Conservation (phyloP, 805 yeast genomes). For the Metschnikowia noctiluminum region DNA sequence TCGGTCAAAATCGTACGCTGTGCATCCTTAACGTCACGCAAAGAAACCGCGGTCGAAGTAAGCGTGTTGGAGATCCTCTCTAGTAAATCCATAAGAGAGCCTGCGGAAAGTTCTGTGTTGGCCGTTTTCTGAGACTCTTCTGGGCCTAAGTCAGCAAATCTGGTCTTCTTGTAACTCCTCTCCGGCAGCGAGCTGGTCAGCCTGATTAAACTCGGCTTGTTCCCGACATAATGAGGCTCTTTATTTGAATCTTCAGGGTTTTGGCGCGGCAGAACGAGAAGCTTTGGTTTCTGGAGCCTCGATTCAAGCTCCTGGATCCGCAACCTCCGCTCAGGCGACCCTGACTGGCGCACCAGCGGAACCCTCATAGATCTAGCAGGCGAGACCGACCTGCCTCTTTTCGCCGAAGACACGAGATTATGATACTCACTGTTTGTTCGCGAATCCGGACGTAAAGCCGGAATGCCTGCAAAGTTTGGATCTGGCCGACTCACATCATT, state of each 20-base stretch:
- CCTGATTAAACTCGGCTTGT: not conserved
- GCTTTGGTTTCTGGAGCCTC: not conserved
- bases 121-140: not conserved
- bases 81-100: constrained; percentile 1
- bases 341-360: constrained; percentile 30
- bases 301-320: constrained; percentile 28
- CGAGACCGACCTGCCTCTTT: constrained; percentile 5
- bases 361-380: not conserved
- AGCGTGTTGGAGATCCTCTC: constrained; percentile 8
- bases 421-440: too few relatives aligned
- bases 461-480: not conserved
- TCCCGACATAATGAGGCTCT: not conserved
- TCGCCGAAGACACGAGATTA: not conserved
- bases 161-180: constrained; percentile 1
- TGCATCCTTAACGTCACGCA: constrained; percentile 8
- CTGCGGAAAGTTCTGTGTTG: not conserved
- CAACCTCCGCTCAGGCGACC: constrained; percentile 34
- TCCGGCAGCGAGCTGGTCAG: not conserved
- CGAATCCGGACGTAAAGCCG: not conserved
- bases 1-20: constrained; percentile 11
- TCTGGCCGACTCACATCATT: too few relatives aligned
- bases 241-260: too few relatives aligned
- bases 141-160: not conserved
- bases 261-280: not conserved
- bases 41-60: constrained; percentile 7